Evolutionary conservation across 1,284 basidiomycete species (phyloP).

Genomic region (Rhodotorula sp.): DNA sequence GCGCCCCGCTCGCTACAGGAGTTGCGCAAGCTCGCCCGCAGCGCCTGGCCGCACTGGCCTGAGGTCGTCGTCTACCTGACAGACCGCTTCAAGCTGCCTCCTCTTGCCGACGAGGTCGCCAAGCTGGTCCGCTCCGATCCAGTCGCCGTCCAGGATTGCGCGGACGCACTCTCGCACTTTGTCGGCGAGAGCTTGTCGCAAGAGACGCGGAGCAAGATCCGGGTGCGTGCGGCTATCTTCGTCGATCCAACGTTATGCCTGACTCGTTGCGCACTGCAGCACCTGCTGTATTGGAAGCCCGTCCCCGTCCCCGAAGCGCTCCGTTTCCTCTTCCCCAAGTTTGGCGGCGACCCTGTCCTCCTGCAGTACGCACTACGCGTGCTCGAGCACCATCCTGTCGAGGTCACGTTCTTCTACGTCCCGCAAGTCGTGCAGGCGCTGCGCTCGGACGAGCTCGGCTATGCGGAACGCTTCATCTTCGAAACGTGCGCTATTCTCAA

Average conservation of each 20-base stretch:
- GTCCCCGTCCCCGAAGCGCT: slow-evolving; percentile 84
- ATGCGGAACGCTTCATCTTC: slow-evolving; percentile 93
- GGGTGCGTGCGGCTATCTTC: slow-evolving; percentile 63
- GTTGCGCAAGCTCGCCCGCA: slow-evolving; percentile 62
- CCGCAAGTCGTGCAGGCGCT: slow-evolving; percentile 98
- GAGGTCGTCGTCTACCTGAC: slow-evolving; percentile 77
- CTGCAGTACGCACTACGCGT: slow-evolving; percentile 97
- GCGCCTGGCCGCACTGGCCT: slow-evolving; percentile 81
- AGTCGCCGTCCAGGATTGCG: slow-evolving; percentile 67
- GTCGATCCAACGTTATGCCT: too few species aligned
- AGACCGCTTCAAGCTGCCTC: slow-evolving; percentile 76
- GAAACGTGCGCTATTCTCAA: slow-evolving; percentile 61
- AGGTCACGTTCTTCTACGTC: slow-evolving; percentile 97
- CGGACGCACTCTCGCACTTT: slow-evolving; percentile 78
- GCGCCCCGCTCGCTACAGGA: background rate
- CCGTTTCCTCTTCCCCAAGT: slow-evolving; percentile 67
- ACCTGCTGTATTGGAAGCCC: slow-evolving; percentile 83
- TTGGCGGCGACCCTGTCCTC: slow-evolving; percentile 78
- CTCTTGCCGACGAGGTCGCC: slow-evolving; percentile 68
- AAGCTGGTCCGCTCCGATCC: slow-evolving; percentile 74
- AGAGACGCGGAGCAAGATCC: slow-evolving; percentile 65
- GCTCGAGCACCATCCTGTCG: slow-evolving; percentile 90
- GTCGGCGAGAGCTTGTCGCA: slow-evolving; percentile 70
- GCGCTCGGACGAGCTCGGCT: slow-evolving; percentile 76
- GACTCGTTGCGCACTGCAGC: slow-evolving; percentile 55